Percentiles rank a stretch among this genome's conserved stretches.
phyloP scores from a whole-genome alignment of 306 rosid species.

The Heteromeles arbutifolia region DNA sequence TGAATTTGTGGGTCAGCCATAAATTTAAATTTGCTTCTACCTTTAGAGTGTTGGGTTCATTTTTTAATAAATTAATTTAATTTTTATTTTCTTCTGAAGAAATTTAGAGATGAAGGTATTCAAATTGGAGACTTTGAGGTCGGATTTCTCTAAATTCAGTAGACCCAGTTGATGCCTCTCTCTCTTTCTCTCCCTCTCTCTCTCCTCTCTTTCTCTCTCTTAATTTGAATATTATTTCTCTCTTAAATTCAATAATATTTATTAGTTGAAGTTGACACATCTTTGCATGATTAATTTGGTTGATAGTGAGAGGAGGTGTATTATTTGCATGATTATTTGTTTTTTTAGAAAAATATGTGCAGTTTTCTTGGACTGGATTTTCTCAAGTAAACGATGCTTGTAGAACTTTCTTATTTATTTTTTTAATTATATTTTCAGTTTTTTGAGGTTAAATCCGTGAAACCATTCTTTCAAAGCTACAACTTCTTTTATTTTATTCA shows the following conservation, averaged over 20 bases:
- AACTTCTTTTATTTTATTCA: neutral
- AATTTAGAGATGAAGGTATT: neutral
- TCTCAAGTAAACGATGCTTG: neutral
- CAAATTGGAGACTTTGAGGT: neutral
- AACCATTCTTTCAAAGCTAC: slow-evolving; percentile 17
- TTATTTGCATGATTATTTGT: slow-evolving; percentile 2
- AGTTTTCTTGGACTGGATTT: neutral
- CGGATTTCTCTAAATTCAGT: neutral
- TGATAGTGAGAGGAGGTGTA: slow-evolving; percentile 11
- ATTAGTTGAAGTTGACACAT: slow-evolving; percentile 12
- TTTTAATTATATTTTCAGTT: neutral
- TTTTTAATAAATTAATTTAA: neutral
- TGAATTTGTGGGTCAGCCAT: neutral
- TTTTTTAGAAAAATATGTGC: neutral
- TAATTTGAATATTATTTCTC: no score
- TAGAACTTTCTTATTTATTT: neutral
- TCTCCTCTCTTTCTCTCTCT: no score
- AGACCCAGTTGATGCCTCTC: neutral
- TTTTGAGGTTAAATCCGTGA: slow-evolving; percentile 4
- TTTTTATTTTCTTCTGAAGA: neutral
- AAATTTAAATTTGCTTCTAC: neutral
- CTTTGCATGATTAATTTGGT: neutral
- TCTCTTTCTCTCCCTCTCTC: neutral
- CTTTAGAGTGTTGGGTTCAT: neutral
- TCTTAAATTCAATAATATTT: neutral